phyloP scores from a whole-genome alignment of 106 monocot species.

The Dendrobium nobile region DNA sequence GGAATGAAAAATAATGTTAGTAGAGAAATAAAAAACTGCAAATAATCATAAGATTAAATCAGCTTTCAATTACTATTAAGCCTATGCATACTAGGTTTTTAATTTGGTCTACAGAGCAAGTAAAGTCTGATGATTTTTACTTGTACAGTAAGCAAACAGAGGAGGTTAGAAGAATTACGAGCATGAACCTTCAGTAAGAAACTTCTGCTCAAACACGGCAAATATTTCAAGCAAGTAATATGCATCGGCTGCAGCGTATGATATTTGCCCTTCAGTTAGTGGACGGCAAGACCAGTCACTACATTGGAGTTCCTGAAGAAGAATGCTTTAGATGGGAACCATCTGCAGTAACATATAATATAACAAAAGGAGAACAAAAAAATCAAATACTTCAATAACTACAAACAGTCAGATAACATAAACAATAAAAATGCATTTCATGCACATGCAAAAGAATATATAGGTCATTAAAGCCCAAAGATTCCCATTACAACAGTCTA shows the following conservation, averaged over 20 bases:
- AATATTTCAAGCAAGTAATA: conserved; percentile 93
- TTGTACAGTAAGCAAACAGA: not conserved
- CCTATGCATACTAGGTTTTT: no score
- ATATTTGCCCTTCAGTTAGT: conserved; percentile 67
- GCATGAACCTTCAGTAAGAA: conserved; percentile 38
- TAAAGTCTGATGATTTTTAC: not conserved
- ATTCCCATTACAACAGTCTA: not conserved
- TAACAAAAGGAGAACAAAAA: not conserved
- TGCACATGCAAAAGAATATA: not conserved
- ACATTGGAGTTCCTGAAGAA: conserved; percentile 77
- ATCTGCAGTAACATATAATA: not conserved
- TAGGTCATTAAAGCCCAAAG: not conserved
- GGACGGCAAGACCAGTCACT: conserved; percentile 97
- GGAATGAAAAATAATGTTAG: not conserved
- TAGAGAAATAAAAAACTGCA: not conserved
- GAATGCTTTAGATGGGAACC: conserved; percentile 9
- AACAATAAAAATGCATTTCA: not conserved
- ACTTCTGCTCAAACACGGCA: conserved; percentile 38
- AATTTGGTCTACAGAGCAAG: no score
- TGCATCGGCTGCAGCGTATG: conserved; percentile 90
- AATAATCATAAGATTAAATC: not conserved
- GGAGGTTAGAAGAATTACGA: not conserved
- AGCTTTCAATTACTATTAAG: not conserved
- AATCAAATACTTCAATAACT: not conserved
- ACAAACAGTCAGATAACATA: not conserved